Evolutionary conservation across 164 flowering plant genomes (phyloP).

Genomic region (Stephania yunnanensis): DNA sequence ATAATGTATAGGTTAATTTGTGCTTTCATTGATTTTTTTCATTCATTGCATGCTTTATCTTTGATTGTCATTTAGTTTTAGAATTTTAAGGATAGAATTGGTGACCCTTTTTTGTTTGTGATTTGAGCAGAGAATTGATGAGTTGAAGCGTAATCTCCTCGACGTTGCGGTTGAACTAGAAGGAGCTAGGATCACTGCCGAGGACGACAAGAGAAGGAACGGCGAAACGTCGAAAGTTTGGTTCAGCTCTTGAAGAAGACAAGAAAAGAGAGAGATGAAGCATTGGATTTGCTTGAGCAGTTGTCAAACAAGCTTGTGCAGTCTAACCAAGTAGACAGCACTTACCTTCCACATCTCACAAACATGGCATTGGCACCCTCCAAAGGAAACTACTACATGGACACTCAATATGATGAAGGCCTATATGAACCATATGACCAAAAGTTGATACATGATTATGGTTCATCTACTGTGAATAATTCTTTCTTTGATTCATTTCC

Average conservation of each 20-base stretch:
- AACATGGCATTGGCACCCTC: slow-evolving; percentile 24
- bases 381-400: slow-evolving; percentile 31
- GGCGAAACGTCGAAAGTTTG: slow-evolving; percentile 38
- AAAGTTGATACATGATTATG: slow-evolving; percentile 23
- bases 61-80: neutral
- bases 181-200: slow-evolving; percentile 40
- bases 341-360: slow-evolving; percentile 19
- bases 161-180: slow-evolving; percentile 45
- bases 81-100: neutral
- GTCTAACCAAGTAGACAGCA: slow-evolving; percentile 14
- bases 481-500: slow-evolving; percentile 49
- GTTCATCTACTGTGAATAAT: slow-evolving; percentile 49
- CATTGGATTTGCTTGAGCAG: slow-evolving; percentile 31
- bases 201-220: slow-evolving; percentile 40
- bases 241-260: slow-evolving; percentile 40
- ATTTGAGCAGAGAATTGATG: slow-evolving; percentile 41
- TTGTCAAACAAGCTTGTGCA: slow-evolving; percentile 27
- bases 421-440: slow-evolving; percentile 39
- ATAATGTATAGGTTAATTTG: neutral
- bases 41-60: neutral
- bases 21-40: neutral
- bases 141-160: slow-evolving; percentile 48
- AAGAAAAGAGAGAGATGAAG: slow-evolving; percentile 70
- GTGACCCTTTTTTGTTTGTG: neutral
- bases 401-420: slow-evolving; percentile 43